Conservation (phyloP, 2,329 filamentous ascomycete genomes). For the Sporothrix pallida region DNA sequence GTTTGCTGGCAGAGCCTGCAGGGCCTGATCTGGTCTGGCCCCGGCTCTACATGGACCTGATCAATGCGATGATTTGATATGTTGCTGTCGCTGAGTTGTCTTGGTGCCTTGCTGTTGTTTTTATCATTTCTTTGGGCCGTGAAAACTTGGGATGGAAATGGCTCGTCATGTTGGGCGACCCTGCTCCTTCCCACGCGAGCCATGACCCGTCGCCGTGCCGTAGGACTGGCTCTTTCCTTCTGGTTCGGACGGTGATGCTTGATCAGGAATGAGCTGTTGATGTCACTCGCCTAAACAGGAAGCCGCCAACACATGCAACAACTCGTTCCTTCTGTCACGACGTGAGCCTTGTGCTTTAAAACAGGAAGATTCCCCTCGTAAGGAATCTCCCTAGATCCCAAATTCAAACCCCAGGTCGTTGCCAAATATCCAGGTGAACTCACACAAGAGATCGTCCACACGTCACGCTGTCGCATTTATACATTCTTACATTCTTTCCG, state of each 20-base stretch:
- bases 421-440: too few relatives aligned
- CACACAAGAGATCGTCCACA: not conserved
- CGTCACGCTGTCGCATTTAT: conserved; percentile 7
- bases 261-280: conserved; percentile 20
- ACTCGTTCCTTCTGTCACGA: not conserved
- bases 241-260: not conserved
- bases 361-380: too few relatives aligned
- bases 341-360: not conserved
- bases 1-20: conserved; percentile 12
- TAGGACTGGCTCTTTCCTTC: not conserved
- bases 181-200: conserved; percentile 5
- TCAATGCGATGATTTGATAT: not conserved
- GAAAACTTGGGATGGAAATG: not conserved
- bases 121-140: not conserved
- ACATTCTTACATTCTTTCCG: too few relatives aligned
- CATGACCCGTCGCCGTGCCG: too few relatives aligned
- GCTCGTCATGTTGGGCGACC: not conserved
- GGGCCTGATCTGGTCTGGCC: not conserved
- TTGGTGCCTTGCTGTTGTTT: not conserved
- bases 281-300: conserved; percentile 26
- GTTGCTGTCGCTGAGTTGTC: not conserved
- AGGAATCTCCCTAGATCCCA: too few relatives aligned
- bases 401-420: not conserved
- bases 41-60: not conserved
- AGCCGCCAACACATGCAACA: conserved; percentile 13